A percentile compares a stretch with the other conserved stretches of the same genome.
phyloP scores from a whole-genome alignment of 805 yeast species.

The Millerago galiae region DNA sequence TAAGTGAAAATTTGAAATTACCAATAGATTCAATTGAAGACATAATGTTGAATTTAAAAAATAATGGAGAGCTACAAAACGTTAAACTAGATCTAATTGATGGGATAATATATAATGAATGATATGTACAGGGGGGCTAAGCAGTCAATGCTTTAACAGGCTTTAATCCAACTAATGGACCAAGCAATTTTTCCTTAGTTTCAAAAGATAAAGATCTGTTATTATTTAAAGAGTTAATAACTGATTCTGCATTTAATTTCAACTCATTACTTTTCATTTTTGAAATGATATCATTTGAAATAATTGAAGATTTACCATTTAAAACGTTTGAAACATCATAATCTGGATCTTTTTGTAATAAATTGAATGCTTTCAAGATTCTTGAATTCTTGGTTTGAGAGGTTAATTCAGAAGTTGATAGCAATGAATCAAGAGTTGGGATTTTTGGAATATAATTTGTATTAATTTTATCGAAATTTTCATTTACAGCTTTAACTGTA shows the following conservation, averaged over 20 bases:
- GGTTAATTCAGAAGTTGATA: constrained; percentile 13
- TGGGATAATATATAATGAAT: constrained; percentile 19
- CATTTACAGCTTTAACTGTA: constrained; percentile 6
- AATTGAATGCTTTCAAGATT: constrained; percentile 17
- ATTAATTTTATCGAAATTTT: constrained; percentile 15
- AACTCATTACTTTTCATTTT: constrained; percentile 15
- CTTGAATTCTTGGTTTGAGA: constrained; percentile 18
- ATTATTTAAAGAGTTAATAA: constrained; percentile 21
- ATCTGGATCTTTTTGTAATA: constrained; percentile 9
- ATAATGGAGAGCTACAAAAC: constrained; percentile 16
- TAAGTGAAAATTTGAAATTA: constrained; percentile 14
- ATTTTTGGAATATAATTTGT: constrained; percentile 15
- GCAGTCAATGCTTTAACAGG: constrained; percentile 20
- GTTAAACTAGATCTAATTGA: constrained; percentile 22
- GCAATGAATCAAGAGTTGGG: constrained; percentile 12
- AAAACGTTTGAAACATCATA: constrained; percentile 15
- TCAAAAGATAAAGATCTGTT: constrained; percentile 17
- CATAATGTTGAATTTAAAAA: constrained; percentile 17
- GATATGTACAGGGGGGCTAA: not conserved
- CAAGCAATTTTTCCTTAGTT: constrained; percentile 20
- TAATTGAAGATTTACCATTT: constrained; percentile 12
- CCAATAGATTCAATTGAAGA: constrained; percentile 19
- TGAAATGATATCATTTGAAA: constrained; percentile 3
- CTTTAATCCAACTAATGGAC: constrained; percentile 24
- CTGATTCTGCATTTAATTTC: constrained; percentile 21